A percentile compares a stretch with the other conserved stretches of the same genome.
Evolutionary conservation across 2,329 filamentous ascomycete species (phyloP).

Genomic region (Nothophoma quercina): DNA sequence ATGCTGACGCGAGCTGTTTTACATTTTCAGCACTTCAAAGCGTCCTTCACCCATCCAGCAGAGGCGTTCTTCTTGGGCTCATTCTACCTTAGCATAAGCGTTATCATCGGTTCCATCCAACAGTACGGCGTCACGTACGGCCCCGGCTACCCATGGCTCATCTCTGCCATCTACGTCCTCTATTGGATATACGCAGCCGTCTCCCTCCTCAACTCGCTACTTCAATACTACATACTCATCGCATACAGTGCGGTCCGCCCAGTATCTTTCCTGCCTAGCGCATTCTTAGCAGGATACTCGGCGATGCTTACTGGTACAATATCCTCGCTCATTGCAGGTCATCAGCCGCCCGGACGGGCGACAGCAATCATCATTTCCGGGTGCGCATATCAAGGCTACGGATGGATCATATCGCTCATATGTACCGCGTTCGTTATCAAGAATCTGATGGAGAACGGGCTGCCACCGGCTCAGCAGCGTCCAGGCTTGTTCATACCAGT

Average conservation of each 20-base stretch:
- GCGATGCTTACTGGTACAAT: conserved; percentile 75
- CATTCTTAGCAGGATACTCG: conserved; percentile 73
- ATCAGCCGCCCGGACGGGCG: conserved; percentile 63
- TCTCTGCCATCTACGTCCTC: conserved; percentile 41
- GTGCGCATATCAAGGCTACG: conserved; percentile 72
- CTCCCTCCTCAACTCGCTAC: conserved; percentile 44
- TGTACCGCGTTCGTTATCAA: conserved; percentile 74
- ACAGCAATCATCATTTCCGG: conserved; percentile 70
- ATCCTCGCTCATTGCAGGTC: conserved; percentile 66
- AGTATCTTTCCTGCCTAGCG: conserved; percentile 72
- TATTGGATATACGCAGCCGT: conserved; percentile 54
- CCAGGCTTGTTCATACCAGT: conserved; percentile 77
- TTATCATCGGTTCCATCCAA: conserved; percentile 50
- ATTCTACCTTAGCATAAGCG: conserved; percentile 46
- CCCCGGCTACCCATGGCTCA: conserved; percentile 46
- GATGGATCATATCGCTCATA: conserved; percentile 69
- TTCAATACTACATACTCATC: conserved; percentile 69
- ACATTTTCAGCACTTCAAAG: conserved; percentile 50
- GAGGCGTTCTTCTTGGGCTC: conserved; percentile 59
- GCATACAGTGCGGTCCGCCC: conserved; percentile 62
- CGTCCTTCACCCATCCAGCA: conserved; percentile 55
- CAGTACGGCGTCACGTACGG: conserved; percentile 40
- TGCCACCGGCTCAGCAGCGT: conserved; percentile 67
- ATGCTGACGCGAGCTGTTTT: conserved; percentile 51
- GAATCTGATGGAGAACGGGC: conserved; percentile 68